These are phyloP conservation scores for Epithemia pelagica DNA, from an alignment of 108 stramenopile genomes.

Conservation along the genomic window DNA sequence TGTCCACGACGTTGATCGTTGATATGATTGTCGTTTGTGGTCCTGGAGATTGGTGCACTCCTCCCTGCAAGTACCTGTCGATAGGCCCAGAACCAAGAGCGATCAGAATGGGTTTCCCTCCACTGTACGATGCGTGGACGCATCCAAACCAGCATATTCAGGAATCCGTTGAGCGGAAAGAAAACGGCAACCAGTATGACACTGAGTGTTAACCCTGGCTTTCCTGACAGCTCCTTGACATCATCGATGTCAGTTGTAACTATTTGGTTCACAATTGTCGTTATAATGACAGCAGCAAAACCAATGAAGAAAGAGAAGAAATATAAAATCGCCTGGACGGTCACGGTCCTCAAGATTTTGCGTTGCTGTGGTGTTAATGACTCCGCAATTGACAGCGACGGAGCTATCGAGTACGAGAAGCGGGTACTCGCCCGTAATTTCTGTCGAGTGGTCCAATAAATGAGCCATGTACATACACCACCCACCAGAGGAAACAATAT, in stretches of 20 bases:
- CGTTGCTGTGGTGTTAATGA: not conserved
- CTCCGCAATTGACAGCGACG: not conserved
- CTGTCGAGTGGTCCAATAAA: not conserved
- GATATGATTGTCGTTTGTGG: too few relatives aligned
- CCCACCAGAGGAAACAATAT: not conserved
- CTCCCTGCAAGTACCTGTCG: slow-evolving; percentile 2
- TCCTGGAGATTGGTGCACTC: not conserved
- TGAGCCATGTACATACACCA: not conserved
- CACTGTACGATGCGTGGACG: not conserved
- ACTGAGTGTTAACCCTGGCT: not conserved
- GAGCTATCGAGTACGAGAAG: not conserved
- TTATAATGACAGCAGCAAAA: not conserved
- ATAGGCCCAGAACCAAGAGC: slow-evolving; percentile 6
- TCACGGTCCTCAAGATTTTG: not conserved
- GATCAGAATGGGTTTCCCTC: not conserved
- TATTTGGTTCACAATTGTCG: not conserved
- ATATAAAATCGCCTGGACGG: not conserved
- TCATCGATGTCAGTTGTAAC: not conserved
- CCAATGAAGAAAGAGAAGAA: not conserved
- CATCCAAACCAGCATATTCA: not conserved
- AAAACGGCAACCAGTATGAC: not conserved
- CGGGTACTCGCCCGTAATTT: not conserved
- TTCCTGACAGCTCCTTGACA: not conserved
- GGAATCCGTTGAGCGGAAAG: slow-evolving; percentile 1
- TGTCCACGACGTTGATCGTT: too few relatives aligned